A percentile compares a stretch with the other conserved stretches of the same genome.
These are phyloP conservation scores for Trebouxiophyceae sp. DNA, from an alignment of 163 green algal genomes.

Conservation along the genomic window DNA sequence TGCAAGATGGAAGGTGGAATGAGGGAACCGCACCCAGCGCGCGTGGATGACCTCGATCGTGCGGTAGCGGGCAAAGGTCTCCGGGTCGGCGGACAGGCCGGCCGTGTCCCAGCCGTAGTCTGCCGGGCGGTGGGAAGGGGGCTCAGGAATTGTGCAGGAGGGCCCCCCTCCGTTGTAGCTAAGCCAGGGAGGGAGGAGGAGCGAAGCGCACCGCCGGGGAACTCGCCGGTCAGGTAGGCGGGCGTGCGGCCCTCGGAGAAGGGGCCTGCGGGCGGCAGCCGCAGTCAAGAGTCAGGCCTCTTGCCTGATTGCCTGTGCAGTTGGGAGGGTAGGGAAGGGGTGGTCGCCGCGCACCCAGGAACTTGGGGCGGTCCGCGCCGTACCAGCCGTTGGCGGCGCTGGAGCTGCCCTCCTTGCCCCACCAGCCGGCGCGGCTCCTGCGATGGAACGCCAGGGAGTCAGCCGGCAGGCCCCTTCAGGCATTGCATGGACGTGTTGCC, in stretches of 20 bases:
- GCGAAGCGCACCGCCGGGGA: slow-evolving; percentile 43
- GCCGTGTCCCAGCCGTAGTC: slow-evolving; percentile 95
- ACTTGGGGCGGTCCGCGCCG: slow-evolving; percentile 33
- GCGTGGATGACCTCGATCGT: slow-evolving; percentile 49
- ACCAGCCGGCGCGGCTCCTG: slow-evolving; percentile 1
- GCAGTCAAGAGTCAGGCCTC: too few species aligned
- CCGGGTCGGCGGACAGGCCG: slow-evolving; percentile 80
- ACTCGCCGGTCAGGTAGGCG: slow-evolving; percentile 74
- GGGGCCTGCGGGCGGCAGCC: slow-evolving; percentile 23
- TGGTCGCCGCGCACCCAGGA: slow-evolving; percentile 19
- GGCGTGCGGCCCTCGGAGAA: slow-evolving; percentile 50
- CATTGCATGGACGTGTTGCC: not conserved
- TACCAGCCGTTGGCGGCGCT: slow-evolving; percentile 10
- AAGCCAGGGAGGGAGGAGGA: not conserved
- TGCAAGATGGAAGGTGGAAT: not conserved
- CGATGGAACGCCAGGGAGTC: not conserved
- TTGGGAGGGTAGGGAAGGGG: not conserved
- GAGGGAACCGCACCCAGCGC: slow-evolving; percentile 28
- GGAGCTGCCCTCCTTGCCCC: not conserved
- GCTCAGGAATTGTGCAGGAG: not conserved
- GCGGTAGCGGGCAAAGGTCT: slow-evolving; percentile 54
- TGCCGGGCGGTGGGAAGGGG: not conserved
- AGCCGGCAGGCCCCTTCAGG: not conserved
- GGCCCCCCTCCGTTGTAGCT: not conserved
- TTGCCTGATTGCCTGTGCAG: not conserved